phyloP scores from a whole-genome alignment of 306 rosid species.

The Pueraria montana region DNA sequence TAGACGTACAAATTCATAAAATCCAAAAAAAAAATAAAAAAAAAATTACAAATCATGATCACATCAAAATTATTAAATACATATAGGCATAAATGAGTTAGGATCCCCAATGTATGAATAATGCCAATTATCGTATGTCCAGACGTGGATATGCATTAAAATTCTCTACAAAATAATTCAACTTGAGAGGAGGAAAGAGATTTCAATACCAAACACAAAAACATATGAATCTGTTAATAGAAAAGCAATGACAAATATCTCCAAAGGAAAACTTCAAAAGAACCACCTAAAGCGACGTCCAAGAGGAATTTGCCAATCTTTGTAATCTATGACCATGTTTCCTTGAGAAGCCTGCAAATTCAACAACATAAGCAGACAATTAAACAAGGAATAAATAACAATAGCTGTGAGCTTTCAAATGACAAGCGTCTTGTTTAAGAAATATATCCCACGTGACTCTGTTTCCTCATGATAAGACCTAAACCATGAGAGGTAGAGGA shows the following conservation, averaged over 20 bases:
- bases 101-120: conserved; percentile 8
- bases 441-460: not conserved
- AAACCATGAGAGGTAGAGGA: conserved; percentile 19
- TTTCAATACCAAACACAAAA: conserved; percentile 23
- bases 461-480: conserved; percentile 14
- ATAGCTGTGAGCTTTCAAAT: conserved; percentile 18
- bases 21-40: not conserved
- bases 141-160: conserved; percentile 1
- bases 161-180: not conserved
- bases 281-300: conserved; percentile 96
- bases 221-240: not conserved
- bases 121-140: not conserved
- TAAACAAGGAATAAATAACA: conserved; percentile 32
- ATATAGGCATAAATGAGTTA: not conserved
- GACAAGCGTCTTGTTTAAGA: conserved; percentile 24
- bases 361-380: conserved; percentile 37
- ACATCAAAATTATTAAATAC: conserved; percentile 6
- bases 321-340: conserved; percentile 85
- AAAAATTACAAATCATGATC: conserved; percentile 38
- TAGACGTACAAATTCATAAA: conserved; percentile 19
- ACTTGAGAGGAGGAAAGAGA: not conserved
- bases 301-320: conserved; percentile 98
- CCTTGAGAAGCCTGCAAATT: conserved; percentile 80
- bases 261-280: conserved; percentile 38
- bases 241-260: conserved; percentile 21